These are phyloP conservation scores for Nakazawaea sp. DNA, from an alignment of 805 yeast species.

Conservation along the genomic window DNA sequence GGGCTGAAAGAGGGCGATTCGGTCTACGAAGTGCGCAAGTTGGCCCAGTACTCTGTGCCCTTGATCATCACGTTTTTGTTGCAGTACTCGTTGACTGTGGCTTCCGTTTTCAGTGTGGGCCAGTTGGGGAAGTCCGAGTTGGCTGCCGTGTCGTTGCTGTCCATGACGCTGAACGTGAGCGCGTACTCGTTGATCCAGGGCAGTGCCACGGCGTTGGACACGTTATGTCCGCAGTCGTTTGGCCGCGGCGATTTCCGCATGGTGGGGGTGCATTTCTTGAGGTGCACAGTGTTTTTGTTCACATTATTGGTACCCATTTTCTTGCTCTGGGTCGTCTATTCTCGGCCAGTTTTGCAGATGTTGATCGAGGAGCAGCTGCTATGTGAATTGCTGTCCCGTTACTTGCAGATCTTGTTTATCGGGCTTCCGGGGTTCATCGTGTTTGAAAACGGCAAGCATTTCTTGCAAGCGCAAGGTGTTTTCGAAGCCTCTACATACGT, in stretches of 20 bases:
- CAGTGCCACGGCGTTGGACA: constrained; percentile 71
- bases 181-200: constrained; percentile 75
- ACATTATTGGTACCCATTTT: constrained; percentile 48
- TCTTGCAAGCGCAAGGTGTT: constrained; percentile 69
- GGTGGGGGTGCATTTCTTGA: constrained; percentile 63
- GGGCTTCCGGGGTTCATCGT: constrained; percentile 68
- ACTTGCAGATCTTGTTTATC: constrained; percentile 45
- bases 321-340: constrained; percentile 52
- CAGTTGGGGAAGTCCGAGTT: constrained; percentile 63
- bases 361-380: constrained; percentile 38
- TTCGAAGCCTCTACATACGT: constrained; percentile 78
- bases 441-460: constrained; percentile 70
- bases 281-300: constrained; percentile 55
- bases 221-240: constrained; percentile 72
- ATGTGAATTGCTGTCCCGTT: constrained; percentile 48
- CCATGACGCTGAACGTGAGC: constrained; percentile 73
- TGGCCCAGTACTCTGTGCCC: constrained; percentile 43
- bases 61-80: constrained; percentile 59
- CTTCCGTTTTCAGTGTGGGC: constrained; percentile 74
- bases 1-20: constrained; percentile 37
- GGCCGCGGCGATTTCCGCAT: constrained; percentile 58
- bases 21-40: constrained; percentile 28
- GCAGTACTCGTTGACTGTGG: constrained; percentile 69
- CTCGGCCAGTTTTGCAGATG: constrained; percentile 39
- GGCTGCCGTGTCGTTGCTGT: constrained; percentile 69